Evolutionary conservation across 441 rosid genomes (phyloP), one percentile per base, ranked within the genome.

Genomic region (Gossypium davidsonii): DNA sequence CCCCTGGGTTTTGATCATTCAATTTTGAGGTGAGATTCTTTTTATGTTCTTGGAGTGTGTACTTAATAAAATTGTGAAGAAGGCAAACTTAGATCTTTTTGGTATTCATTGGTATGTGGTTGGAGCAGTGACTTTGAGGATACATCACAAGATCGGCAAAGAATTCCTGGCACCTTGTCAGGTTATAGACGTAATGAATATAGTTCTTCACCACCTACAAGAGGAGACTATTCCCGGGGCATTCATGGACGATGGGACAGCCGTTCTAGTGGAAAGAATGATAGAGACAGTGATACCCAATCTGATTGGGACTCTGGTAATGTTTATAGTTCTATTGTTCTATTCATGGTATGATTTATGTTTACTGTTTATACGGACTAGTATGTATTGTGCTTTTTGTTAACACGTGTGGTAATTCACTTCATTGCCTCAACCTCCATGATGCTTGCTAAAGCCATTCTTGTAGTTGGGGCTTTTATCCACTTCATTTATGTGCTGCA

Each of bases 161-260:
- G 93, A 81, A 46, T 37, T 77, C 75, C 96, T 37, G 90, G 91
- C n/a, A 74, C 84, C 79, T 86, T 87, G 67, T 78, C 88, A 11
- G 77, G 81, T 77, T 89, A 74, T 68, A 87, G 92, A 75, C 88
- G 87, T 48, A 86, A 83, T 68, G 99, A 96, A 66, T 89, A 88
- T 84, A 83, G 96, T 65, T 93, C 98, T 34, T 93, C 99, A 34
- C 98, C 96, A 42, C 97, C 97, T 60, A 87, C 83, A 66, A 86
- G 91, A 83, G 98, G 93, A 76, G 98, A 93, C 71, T 83, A 81
- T 76, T 83, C 88, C 39, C 80, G 89, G 74, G 91, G 88, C 60
- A 49, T 63, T 53, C 90, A 85, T 78, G 98, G 97, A 77, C 88
- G 89, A 77, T 92, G 99, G 97, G 99, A 96, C 71, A 83, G 86